phyloP scores from a whole-genome alignment of 805 yeast species.

The Wickerhamiella kurtzmanii region DNA sequence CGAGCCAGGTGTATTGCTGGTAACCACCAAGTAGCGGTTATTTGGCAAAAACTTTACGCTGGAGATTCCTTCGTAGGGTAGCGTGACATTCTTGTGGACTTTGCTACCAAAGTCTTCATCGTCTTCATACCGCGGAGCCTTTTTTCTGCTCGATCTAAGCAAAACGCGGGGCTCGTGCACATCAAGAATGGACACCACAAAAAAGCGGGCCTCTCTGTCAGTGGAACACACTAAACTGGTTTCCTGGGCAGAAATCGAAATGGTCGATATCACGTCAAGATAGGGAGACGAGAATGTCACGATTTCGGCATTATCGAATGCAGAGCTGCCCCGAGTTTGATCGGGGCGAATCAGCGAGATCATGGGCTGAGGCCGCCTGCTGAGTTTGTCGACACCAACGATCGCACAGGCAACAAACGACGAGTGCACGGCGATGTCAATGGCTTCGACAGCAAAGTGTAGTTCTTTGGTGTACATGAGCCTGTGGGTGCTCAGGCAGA shows the following conservation, averaged over 20 bases:
- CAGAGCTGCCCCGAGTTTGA: slow-evolving; percentile 4
- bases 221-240: slow-evolving; percentile 64
- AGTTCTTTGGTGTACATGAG: slow-evolving; percentile 57
- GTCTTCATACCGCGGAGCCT: slow-evolving; percentile 49
- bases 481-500: slow-evolving; percentile 46
- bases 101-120: slow-evolving; percentile 36
- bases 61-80: slow-evolving; percentile 76
- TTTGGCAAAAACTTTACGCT: slow-evolving; percentile 61
- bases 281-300: slow-evolving; percentile 72
- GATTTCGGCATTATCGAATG: slow-evolving; percentile 35
- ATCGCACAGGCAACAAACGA: slow-evolving; percentile 64
- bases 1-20: slow-evolving; percentile 46
- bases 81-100: slow-evolving; percentile 41
- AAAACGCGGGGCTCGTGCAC: slow-evolving; percentile 51
- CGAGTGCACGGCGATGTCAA: slow-evolving; percentile 55
- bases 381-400: slow-evolving; percentile 59
- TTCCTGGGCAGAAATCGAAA: slow-evolving; percentile 62
- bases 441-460: slow-evolving; percentile 64
- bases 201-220: slow-evolving; percentile 60
- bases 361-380: slow-evolving; percentile 63
- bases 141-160: slow-evolving; percentile 51
- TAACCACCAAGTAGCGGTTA: slow-evolving; percentile 37
- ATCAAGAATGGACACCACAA: slow-evolving; percentile 56
- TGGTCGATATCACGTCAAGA: slow-evolving; percentile 65
- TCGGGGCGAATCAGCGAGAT: slow-evolving; percentile 41